These are phyloP conservation scores for Tolypocladium pustulatum DNA, from an alignment of 2,329 filamentous ascomycete genomes.

Conservation along the genomic window DNA sequence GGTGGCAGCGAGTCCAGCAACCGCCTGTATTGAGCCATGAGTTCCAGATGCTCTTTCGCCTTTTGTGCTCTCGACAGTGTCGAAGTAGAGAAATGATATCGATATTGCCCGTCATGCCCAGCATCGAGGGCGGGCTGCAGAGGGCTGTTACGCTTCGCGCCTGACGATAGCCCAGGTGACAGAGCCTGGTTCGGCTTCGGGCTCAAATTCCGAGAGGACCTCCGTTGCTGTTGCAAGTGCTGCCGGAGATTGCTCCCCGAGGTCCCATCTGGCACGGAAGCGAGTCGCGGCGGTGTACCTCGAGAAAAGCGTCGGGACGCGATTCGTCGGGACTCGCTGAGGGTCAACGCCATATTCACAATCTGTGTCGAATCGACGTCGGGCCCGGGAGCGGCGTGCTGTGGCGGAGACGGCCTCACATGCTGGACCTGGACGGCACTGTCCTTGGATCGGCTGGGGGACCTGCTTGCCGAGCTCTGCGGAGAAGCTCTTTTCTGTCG, in stretches of 20 bases:
- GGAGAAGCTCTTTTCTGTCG: not conserved
- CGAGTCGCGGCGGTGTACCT: constrained; percentile 38
- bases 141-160: constrained; percentile 29
- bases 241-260: constrained; percentile 51
- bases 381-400: constrained; percentile 18
- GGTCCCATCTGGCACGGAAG: constrained; percentile 40
- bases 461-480: not conserved
- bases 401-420: not conserved
- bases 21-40: constrained; percentile 74
- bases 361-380: constrained; percentile 80
- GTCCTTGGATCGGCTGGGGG: not conserved
- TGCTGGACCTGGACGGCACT: not conserved
- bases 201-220: constrained; percentile 49
- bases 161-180: constrained; percentile 29
- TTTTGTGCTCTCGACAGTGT: constrained; percentile 76
- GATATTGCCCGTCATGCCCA: constrained; percentile 33
- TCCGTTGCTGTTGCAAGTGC: constrained; percentile 63
- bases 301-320: constrained; percentile 47
- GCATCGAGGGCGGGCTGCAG: constrained; percentile 37
- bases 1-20: constrained; percentile 72
- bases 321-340: constrained; percentile 70
- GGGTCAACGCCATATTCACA: constrained; percentile 79
- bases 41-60: constrained; percentile 74
- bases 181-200: constrained; percentile 38
- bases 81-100: constrained; percentile 63